Conservation (phyloP, 2,329 filamentous ascomycete genomes). For the Ceratocystis huliohia region DNA sequence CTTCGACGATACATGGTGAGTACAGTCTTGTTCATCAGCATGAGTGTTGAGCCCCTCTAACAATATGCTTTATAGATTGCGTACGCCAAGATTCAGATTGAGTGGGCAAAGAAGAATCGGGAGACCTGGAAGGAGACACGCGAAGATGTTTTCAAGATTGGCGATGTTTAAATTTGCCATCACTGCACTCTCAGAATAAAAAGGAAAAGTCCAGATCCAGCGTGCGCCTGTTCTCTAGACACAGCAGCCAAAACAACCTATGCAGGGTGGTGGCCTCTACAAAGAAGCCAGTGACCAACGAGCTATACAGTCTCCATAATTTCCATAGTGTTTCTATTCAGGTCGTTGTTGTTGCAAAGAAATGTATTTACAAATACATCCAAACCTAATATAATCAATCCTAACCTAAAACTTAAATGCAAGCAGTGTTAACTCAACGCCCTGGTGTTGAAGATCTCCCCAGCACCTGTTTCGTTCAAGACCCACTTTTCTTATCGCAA, state of each 20-base stretch:
- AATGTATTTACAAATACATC: no score
- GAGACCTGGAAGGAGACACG: slow-evolving; percentile 88
- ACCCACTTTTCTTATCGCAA: not conserved
- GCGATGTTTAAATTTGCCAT: slow-evolving; percentile 37
- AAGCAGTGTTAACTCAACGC: not conserved
- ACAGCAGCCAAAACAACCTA: not conserved
- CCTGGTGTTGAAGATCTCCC: not conserved
- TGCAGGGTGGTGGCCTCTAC: not conserved
- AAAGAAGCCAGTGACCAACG: not conserved
- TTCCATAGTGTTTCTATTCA: slow-evolving; percentile 5
- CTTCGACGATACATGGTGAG: slow-evolving; percentile 89
- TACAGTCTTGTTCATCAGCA: slow-evolving; percentile 19
- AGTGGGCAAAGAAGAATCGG: slow-evolving; percentile 83
- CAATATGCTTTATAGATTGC: slow-evolving; percentile 50
- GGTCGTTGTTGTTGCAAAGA: not conserved
- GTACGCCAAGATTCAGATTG: slow-evolving; percentile 83
- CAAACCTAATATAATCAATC: no score
- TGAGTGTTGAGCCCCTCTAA: slow-evolving; percentile 9
- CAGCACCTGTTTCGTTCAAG: not conserved
- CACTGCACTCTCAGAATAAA: not conserved
- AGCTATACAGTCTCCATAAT: not conserved
- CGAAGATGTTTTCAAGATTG: slow-evolving; percentile 78
- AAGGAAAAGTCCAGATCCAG: not conserved
- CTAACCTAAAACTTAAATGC: no score
- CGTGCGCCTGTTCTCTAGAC: not conserved